These are phyloP conservation scores for Penicillium angulare DNA, from an alignment of 495 filamentous ascomycete genomes.

Conservation along the genomic window DNA sequence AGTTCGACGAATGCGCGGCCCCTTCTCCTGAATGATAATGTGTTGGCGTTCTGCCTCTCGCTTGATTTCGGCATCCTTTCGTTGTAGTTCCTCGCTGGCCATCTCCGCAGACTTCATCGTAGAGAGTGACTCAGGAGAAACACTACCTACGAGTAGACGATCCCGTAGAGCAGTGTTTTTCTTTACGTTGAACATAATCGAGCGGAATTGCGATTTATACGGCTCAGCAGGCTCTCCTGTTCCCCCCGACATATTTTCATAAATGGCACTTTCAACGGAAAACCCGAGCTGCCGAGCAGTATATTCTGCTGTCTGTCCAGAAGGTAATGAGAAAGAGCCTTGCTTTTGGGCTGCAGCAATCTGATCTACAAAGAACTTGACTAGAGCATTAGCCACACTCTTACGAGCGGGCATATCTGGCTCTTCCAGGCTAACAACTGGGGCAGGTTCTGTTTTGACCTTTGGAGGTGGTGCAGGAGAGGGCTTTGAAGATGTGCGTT, in stretches of 20 bases:
- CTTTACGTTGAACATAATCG: slow-evolving; percentile 80
- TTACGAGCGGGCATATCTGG: slow-evolving; percentile 48
- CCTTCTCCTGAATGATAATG: slow-evolving; percentile 78
- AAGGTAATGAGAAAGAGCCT: slow-evolving; percentile 49
- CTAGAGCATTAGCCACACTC: slow-evolving; percentile 48
- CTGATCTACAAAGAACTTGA: slow-evolving; percentile 54
- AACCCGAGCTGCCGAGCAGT: slow-evolving; percentile 58
- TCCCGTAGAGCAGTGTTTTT: slow-evolving; percentile 75
- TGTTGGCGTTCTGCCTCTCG: slow-evolving; percentile 84
- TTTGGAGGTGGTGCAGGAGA: slow-evolving; percentile 14
- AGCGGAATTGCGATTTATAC: slow-evolving; percentile 58
- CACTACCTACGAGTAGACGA: slow-evolving; percentile 65
- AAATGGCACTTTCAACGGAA: slow-evolving; percentile 72
- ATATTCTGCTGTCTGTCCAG: slow-evolving; percentile 50
- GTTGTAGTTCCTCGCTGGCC: slow-evolving; percentile 85
- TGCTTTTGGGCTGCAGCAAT: slow-evolving; percentile 50
- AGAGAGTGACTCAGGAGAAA: slow-evolving; percentile 71
- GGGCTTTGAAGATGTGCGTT: slow-evolving; percentile 32
- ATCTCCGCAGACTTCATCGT: slow-evolving; percentile 86
- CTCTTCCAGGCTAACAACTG: slow-evolving; percentile 33
- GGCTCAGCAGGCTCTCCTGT: slow-evolving; percentile 48
- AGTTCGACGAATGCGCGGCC: slow-evolving; percentile 80
- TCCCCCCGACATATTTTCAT: slow-evolving; percentile 52
- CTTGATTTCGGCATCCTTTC: slow-evolving; percentile 69
- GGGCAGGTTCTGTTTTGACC: slow-evolving; percentile 33